These are phyloP conservation scores for Vararia minispora DNA, from an alignment of 768 basidiomycete species.

Conservation along the genomic window DNA sequence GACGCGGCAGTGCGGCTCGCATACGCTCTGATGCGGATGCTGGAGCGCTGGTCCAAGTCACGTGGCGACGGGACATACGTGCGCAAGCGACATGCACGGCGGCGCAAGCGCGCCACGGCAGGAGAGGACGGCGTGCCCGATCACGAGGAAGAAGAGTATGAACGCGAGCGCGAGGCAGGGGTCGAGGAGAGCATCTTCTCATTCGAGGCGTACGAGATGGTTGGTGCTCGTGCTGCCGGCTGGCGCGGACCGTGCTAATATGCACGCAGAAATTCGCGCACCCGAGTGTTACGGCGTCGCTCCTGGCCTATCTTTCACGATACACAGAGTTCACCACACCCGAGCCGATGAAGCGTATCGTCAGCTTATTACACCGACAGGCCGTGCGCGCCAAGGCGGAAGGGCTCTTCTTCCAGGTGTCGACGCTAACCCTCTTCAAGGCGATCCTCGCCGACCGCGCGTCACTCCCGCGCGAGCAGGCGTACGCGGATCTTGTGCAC, in stretches of 20 bases:
- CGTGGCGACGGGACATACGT: slow-evolving; percentile 46
- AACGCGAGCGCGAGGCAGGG: slow-evolving; percentile 44
- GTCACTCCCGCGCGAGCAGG: slow-evolving; percentile 64
- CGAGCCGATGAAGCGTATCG: slow-evolving; percentile 85
- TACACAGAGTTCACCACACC: slow-evolving; percentile 72
- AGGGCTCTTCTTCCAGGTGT: slow-evolving; percentile 91
- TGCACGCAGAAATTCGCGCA: slow-evolving; percentile 74
- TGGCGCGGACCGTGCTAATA: slow-evolving; percentile 11
- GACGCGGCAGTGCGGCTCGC: slow-evolving; percentile 78
- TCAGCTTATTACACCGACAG: slow-evolving; percentile 82
- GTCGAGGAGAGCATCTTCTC: slow-evolving; percentile 83
- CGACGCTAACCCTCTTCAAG: slow-evolving; percentile 83
- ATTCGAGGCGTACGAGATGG: slow-evolving; percentile 86
- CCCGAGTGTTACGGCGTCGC: slow-evolving; percentile 74
- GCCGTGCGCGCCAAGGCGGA: slow-evolving; percentile 88
- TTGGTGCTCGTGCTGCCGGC: slow-evolving; percentile 25
- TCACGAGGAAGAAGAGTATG: slow-evolving; percentile 54
- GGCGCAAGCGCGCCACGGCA: slow-evolving; percentile 32
- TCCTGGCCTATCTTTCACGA: slow-evolving; percentile 70
- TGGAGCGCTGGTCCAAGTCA: slow-evolving; percentile 80
- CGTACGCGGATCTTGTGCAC: slow-evolving; percentile 72
- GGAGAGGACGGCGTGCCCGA: slow-evolving; percentile 39
- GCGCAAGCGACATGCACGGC: slow-evolving; percentile 59
- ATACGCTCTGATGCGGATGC: slow-evolving; percentile 76
- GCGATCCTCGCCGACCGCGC: slow-evolving; percentile 73